Percentiles rank a stretch among this genome's conserved stretches.
Conservation (phyloP, 495 filamentous ascomycete species). For the Aspergillus mulundensis region DNA sequence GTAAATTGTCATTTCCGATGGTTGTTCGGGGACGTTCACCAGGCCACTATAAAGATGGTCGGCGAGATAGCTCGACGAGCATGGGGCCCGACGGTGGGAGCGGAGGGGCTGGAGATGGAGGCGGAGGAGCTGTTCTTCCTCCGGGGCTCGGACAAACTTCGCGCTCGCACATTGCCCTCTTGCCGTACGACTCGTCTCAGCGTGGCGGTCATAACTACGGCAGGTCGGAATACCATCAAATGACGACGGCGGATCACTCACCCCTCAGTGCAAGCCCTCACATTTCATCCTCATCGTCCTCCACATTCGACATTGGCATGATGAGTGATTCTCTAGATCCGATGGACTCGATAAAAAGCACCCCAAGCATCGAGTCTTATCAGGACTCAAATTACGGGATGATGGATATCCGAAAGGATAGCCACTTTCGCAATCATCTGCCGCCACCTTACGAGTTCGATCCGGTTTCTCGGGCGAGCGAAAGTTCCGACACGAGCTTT, state of each 20-base stretch:
- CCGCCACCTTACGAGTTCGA: slow-evolving; percentile 25
- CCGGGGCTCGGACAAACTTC: slow-evolving; percentile 32
- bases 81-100: slow-evolving; percentile 64
- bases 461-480: slow-evolving; percentile 16
- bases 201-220: slow-evolving; percentile 34
- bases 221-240: slow-evolving; percentile 35
- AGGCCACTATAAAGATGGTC: slow-evolving; percentile 86
- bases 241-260: slow-evolving; percentile 33
- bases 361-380: slow-evolving; percentile 32
- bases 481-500: slow-evolving; percentile 17
- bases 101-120: slow-evolving; percentile 32
- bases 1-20: slow-evolving; percentile 75
- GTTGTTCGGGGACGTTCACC: slow-evolving; percentile 91
- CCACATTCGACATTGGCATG: slow-evolving; percentile 36
- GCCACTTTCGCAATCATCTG: slow-evolving; percentile 19
- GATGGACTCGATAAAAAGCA: slow-evolving; percentile 37
- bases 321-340: slow-evolving; percentile 41
- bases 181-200: slow-evolving; percentile 36
- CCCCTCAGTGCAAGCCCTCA: slow-evolving; percentile 40
- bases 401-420: slow-evolving; percentile 23
- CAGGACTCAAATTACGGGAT: slow-evolving; percentile 29
- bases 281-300: slow-evolving; percentile 43
- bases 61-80: slow-evolving; percentile 65
- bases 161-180: slow-evolving; percentile 33
- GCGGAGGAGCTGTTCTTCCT: slow-evolving; percentile 27